Conservation (phyloP, 2,329 filamentous ascomycete species). For the Fusarium ramigenum region DNA sequence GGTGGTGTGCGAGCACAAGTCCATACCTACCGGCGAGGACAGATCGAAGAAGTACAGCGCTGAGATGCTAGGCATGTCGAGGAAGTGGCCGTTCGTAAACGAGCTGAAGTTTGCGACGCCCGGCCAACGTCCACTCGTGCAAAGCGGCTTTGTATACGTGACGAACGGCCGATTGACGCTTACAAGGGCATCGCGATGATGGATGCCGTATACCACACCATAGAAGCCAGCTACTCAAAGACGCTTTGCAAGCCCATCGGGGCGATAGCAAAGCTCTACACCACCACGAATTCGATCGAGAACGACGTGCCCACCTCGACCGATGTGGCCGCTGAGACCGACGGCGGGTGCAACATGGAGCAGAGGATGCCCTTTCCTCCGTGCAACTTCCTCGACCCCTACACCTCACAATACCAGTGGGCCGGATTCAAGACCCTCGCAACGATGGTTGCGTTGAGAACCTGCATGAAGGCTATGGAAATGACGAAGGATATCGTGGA, state of each 20-base stretch:
- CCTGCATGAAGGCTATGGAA: neutral
- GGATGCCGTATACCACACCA: neutral
- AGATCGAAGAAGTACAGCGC: neutral
- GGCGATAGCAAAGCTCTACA: neutral
- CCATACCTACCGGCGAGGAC: neutral
- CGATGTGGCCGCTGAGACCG: neutral
- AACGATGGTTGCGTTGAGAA: neutral
- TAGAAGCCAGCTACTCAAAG: fast-evolving
- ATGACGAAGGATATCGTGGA: neutral
- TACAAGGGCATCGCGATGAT: neutral
- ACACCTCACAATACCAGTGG: neutral
- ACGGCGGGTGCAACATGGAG: neutral
- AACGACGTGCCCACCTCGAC: neutral
- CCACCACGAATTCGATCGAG: neutral
- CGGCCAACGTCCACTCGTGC: neutral
- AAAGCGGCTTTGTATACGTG: neutral
- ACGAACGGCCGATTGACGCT: neutral
- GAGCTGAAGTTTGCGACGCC: neutral
- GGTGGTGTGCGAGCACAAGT: neutral
- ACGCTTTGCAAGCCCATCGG: neutral
- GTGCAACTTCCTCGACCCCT: neutral
- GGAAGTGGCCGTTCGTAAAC: no score
- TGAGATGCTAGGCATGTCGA: neutral
- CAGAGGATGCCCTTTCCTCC: neutral
- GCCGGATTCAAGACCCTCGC: neutral